Conservation (phyloP, 495 filamentous ascomycete species). For the Elasticomyces elasticus region DNA sequence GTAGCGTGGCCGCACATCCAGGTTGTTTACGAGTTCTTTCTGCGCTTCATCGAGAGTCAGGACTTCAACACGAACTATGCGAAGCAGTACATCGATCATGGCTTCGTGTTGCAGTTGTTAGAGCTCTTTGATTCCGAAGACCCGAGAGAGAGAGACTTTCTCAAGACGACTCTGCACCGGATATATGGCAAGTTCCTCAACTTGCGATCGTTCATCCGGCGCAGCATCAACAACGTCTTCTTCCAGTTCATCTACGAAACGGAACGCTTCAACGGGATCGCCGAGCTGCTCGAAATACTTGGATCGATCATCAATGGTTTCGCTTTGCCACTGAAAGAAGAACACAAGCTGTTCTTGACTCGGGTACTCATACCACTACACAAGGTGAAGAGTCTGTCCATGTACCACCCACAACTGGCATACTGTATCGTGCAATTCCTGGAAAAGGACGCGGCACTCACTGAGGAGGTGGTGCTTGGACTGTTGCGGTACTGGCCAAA, state of each 20-base stretch:
- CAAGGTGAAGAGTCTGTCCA: constrained; percentile 98
- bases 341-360: constrained; percentile 97
- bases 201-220: constrained; percentile 88
- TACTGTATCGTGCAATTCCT: constrained; percentile 99
- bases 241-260: constrained; percentile 99
- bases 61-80: constrained; percentile 99
- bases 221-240: constrained; percentile 99
- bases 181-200: constrained; percentile 99
- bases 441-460: constrained; percentile 94
- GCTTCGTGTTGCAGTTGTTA: constrained; percentile 92
- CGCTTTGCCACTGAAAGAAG: constrained; percentile 92
- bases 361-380: constrained; percentile 86
- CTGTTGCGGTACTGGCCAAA: constrained; percentile 97
- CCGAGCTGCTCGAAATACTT: constrained; percentile 90
- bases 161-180: constrained; percentile 95
- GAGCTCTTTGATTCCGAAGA: constrained; percentile 99
- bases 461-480: constrained; percentile 95
- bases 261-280: constrained; percentile 96
- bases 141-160: constrained; percentile 89
- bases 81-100: constrained; percentile 97
- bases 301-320: constrained; percentile 99
- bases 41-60: constrained; percentile 97
- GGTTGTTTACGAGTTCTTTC: constrained; percentile 98
- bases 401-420: constrained; percentile 97
- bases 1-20: constrained; percentile 99